Percentiles rank a stretch among this genome's conserved stretches.
phyloP scores from a whole-genome alignment of 768 basidiomycete genomes.

The Collybia nuda region DNA sequence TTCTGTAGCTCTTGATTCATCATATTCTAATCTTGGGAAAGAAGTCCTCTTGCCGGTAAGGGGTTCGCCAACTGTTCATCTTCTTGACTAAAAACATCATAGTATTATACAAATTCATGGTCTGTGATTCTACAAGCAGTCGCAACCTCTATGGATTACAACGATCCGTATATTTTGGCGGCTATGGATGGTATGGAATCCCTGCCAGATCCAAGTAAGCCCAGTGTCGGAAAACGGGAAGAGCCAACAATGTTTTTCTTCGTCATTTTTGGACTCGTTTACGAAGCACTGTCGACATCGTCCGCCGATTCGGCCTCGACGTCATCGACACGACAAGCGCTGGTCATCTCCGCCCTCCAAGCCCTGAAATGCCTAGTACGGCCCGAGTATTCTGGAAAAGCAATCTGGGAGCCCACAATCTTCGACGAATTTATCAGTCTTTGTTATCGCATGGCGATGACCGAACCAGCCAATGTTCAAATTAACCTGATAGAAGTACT shows the following conservation, averaged over 20 bases:
- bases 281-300: conserved; percentile 75
- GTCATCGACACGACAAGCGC: conserved; percentile 38
- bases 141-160: conserved; percentile 71
- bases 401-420: conserved; percentile 75
- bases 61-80: conserved; percentile 8
- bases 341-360: conserved; percentile 64
- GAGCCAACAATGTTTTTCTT: conserved; percentile 86
- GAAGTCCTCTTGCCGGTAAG: conserved; percentile 90
- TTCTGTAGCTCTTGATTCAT: conserved; percentile 73
- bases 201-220: conserved; percentile 18
- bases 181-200: conserved; percentile 80
- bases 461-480: conserved; percentile 74
- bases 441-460: conserved; percentile 88
- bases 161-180: conserved; percentile 65
- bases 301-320: conserved; percentile 55
- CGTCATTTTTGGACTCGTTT: conserved; percentile 90
- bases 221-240: conserved; percentile 31
- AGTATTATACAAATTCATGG: conserved; percentile 92
- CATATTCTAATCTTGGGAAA: conserved; percentile 84
- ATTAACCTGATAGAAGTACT: conserved; percentile 71
- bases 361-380: conserved; percentile 80
- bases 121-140: conserved; percentile 82
- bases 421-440: conserved; percentile 90
- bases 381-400: conserved; percentile 78
- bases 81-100: conserved; percentile 2